Percentiles rank a stretch among this genome's conserved stretches.
These are phyloP conservation scores for Ophiostoma australiae DNA, from an alignment of 2,329 filamentous ascomycete genomes.

Conservation along the genomic window DNA sequence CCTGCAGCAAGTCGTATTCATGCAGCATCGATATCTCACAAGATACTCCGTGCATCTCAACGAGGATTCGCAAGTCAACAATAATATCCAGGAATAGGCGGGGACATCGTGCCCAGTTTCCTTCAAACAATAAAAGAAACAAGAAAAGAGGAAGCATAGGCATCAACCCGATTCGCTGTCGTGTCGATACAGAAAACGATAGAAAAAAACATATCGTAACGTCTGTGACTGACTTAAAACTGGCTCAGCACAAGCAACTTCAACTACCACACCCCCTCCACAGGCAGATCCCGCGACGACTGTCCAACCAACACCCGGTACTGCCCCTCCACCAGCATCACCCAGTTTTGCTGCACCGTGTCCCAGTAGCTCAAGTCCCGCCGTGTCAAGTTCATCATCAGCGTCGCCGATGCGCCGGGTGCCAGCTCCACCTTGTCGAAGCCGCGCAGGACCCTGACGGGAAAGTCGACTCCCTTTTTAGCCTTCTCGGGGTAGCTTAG, in stretches of 20 bases:
- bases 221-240: no score
- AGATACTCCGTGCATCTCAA: no score
- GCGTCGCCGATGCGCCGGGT: constrained; percentile 42
- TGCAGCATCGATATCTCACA: background rate
- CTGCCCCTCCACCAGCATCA: constrained; percentile 27
- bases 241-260: no score
- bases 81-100: no score
- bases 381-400: constrained; percentile 44
- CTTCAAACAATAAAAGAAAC: no score
- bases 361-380: constrained; percentile 54
- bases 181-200: no score
- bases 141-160: no score
- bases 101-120: no score
- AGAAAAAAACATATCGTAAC: no score
- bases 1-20: background rate
- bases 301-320: constrained; percentile 28
- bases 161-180: no score
- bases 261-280: constrained; percentile 25
- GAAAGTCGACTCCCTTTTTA: constrained; percentile 24
- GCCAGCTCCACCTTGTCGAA: constrained; percentile 64
- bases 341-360: constrained; percentile 46
- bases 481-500: constrained; percentile 38
- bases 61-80: no score
- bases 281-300: constrained; percentile 28
- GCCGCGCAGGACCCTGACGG: constrained; percentile 59